Base-by-base conservation (phyloP, 2,329 filamentous ascomycete species). In the Nectriaceae sp. region DNA sequence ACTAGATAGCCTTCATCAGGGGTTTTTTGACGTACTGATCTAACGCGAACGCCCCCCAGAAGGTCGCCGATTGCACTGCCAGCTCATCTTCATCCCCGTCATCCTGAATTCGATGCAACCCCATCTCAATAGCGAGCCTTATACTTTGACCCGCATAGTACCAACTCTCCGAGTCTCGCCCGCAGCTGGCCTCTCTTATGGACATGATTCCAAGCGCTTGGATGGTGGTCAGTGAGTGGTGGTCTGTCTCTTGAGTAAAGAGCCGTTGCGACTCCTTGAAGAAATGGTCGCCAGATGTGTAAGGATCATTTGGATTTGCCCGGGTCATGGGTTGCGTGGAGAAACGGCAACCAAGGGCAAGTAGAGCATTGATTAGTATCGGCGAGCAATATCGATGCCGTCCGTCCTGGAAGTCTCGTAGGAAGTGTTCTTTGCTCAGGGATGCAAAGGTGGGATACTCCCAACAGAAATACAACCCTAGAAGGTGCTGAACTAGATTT, bases 121-220 rank as follows among this genome's bases (percentile, higher is more conserved):
- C 85, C 75, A 89, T 83, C 63, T 89, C 88, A 31, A 90, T 75
- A 22, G 85, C 86, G 53, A 90, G 77, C 4, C 85, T 79, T 49
- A 90, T 82, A 59, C 85, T 89, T 64, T 89, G 83, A 1, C 87
- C 87, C 3, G 84, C 82, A 54, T 88, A 87, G 49, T 82, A 87
- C 75, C 87, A 89, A 42, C 86, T 88, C 54, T 86, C 83, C 22
- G 84, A 88, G 59, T 90, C 85, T 26, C 87, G 77, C 1, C 87
- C 87, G 54, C 83, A 85, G 60, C 86, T 89, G 3, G 84, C 85
- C 69, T 91, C 87, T 36, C 87, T 75, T 54, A 90, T 83, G 5
- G 85, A 85, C 85, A 92, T 88, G 58, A 91, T 80, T 5, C 86
- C 86, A 16, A 91, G 71, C 2, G 88, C 87, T 69, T 91, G 88